phyloP scores from a whole-genome alignment of 179 eudicot species.

The Gypsophila paniculata region DNA sequence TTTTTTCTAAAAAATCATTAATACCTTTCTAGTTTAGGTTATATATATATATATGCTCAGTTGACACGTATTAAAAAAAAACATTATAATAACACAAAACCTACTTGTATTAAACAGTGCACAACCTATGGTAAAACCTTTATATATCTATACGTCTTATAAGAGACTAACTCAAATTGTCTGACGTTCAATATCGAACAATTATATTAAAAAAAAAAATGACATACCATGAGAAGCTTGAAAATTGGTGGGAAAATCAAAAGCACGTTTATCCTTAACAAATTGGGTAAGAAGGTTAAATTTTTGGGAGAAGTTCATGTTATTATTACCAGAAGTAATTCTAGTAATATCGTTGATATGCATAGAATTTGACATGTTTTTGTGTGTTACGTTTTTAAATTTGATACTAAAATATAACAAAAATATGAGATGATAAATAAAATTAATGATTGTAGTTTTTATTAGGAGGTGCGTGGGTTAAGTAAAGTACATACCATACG shows the following conservation, averaged over 20 bases:
- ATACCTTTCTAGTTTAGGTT: no score
- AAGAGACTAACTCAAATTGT: no score
- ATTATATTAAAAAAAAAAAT: neutral
- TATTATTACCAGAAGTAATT: conserved; percentile 10
- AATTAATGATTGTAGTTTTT: neutral
- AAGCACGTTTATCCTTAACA: conserved; percentile 54
- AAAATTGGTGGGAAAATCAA: neutral
- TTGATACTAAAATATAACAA: no score
- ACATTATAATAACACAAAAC: no score
- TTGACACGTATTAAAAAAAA: no score
- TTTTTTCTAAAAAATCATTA: no score
- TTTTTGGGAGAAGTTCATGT: conserved; percentile 55
- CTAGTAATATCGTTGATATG: neutral
- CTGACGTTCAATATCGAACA: no score
- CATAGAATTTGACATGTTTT: neutral
- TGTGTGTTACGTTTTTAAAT: no score
- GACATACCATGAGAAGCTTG: neutral
- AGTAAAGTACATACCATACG: neutral
- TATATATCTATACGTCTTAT: no score
- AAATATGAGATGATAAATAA: neutral
- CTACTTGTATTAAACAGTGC: no score
- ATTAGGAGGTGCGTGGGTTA: neutral
- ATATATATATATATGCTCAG: no score
- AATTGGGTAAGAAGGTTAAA: conserved; percentile 63
- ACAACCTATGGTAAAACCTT: no score